Percentiles rank a stretch among this genome's conserved stretches.
phyloP scores from a whole-genome alignment of 768 basidiomycete genomes.

The Rhizopogon salebrosus region DNA sequence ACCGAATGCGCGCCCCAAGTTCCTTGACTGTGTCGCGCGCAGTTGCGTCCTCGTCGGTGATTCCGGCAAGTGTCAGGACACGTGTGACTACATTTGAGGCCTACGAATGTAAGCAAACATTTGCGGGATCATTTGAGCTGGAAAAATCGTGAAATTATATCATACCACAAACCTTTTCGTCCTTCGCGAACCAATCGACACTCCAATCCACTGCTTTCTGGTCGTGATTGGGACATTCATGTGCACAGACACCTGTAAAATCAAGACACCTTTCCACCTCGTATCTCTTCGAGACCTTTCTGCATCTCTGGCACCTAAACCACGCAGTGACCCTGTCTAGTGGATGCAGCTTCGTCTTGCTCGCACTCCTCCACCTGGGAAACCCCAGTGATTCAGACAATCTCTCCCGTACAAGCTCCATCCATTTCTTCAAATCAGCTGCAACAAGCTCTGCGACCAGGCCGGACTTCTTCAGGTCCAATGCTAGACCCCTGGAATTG shows the following conservation, averaged over 20 bases:
- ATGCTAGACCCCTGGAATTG: constrained; percentile 12
- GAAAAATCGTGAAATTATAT: neutral
- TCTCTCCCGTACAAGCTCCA: constrained; percentile 33
- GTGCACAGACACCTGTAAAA: constrained; percentile 54
- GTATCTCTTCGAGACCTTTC: constrained; percentile 29
- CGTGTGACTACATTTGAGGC: constrained; percentile 40
- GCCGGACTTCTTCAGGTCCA: constrained; percentile 20
- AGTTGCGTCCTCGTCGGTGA: constrained; percentile 26
- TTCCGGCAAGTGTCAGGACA: constrained; percentile 27
- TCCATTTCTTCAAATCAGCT: constrained; percentile 47
- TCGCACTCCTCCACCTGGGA: constrained; percentile 45
- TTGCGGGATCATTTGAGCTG: neutral
- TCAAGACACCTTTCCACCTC: constrained; percentile 43
- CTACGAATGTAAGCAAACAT: constrained; percentile 24
- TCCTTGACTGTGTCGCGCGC: constrained; percentile 15
- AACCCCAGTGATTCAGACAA: constrained; percentile 46
- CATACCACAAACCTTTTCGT: constrained; percentile 42
- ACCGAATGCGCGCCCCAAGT: constrained; percentile 33
- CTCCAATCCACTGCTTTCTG: constrained; percentile 38
- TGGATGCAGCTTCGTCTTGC: constrained; percentile 44
- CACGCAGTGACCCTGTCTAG: constrained; percentile 53
- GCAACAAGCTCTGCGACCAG: constrained; percentile 34
- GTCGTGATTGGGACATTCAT: constrained; percentile 38
- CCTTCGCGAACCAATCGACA: constrained; percentile 48
- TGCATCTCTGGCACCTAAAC: constrained; percentile 54